Evolutionary conservation across 2,329 filamentous ascomycete genomes (phyloP).

Genomic region (Pezicula radicicola): DNA sequence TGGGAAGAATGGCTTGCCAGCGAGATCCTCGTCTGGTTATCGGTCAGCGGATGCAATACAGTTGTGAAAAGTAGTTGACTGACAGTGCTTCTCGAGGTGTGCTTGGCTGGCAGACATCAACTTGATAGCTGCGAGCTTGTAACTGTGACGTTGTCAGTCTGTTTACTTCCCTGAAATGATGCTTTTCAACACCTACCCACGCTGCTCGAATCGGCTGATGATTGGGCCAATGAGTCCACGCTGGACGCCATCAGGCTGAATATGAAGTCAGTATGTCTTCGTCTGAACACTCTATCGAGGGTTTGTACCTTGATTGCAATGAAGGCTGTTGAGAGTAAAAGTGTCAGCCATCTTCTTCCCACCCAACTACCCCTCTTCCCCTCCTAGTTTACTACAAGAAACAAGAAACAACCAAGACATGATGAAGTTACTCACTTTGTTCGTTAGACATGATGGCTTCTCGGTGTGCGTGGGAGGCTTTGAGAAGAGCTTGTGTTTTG

Average conservation of each 20-base stretch:
- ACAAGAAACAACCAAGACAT: too few relatives aligned
- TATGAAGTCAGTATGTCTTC: too few relatives aligned
- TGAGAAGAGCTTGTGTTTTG: constrained; percentile 42
- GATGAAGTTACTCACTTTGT: constrained; percentile 65
- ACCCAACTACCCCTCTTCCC: too few relatives aligned
- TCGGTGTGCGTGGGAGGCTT: constrained; percentile 29
- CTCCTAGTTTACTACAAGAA: too few relatives aligned
- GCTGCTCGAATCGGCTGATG: constrained; percentile 96
- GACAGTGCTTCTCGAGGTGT: constrained; percentile 96
- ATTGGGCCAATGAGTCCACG: constrained; percentile 97
- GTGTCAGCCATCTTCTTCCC: constrained; percentile 16
- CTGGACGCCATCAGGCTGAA: constrained; percentile 92
- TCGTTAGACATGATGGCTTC: constrained; percentile 67
- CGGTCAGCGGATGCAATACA: constrained; percentile 25
- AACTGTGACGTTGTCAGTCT: constrained; percentile 49
- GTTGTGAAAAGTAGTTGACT: constrained; percentile 27
- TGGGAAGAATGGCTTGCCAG: constrained; percentile 93
- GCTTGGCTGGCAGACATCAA: constrained; percentile 82
- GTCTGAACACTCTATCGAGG: too few relatives aligned
- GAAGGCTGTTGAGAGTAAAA: constrained; percentile 63
- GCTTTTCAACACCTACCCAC: constrained; percentile 61
- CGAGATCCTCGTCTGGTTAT: constrained; percentile 73
- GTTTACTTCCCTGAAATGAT: neutral
- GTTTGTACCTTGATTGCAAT: constrained; percentile 80
- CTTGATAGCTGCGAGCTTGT: constrained; percentile 99